These are phyloP conservation scores for Rhizopus delemar DNA, from an alignment of 371 early-diverging fungal species.

Conservation along the genomic window DNA sequence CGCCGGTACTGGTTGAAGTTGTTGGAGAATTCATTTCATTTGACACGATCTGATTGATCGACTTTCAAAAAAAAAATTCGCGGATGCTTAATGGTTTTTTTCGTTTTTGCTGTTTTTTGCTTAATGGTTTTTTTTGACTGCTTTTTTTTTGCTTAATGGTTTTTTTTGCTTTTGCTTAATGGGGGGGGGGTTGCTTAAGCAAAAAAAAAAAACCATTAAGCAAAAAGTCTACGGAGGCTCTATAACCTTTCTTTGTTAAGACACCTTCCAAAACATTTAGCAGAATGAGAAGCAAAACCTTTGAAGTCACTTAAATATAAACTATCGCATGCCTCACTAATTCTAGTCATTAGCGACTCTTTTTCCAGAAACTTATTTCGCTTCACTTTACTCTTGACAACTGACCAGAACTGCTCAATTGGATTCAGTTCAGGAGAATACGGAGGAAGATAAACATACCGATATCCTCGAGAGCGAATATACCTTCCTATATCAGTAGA, in stretches of 20 bases:
- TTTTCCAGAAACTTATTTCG: conserved; percentile 12
- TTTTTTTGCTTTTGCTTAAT: neutral
- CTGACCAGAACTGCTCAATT: conserved; percentile 28
- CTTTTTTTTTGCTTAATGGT: too few species aligned
- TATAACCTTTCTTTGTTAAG: conserved; percentile 5
- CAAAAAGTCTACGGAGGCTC: conserved; percentile 4
- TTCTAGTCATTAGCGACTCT: conserved; percentile 11
- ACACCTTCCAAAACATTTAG: conserved; percentile 1
- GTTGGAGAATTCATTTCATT: neutral
- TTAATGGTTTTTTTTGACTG: neutral
- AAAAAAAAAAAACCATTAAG: neutral
- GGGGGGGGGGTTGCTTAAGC: neutral
- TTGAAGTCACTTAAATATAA: too few species aligned
- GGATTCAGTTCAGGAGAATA: conserved; percentile 21
- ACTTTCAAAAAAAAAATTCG: conserved; percentile 6
- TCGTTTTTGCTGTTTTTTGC: too few species aligned
- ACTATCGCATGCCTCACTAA: conserved; percentile 2
- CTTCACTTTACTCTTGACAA: conserved; percentile 15
- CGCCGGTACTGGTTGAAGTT: neutral
- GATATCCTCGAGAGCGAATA: conserved; percentile 3
- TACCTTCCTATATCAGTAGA: conserved; percentile 14
- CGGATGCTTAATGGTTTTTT: conserved; percentile 9
- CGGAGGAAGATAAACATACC: conserved; percentile 20
- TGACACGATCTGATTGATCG: too few species aligned
- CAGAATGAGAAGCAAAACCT: neutral